These are phyloP conservation scores for Ogataea hybrid DNA, from an alignment of 1,139 yeast species.

Conservation along the genomic window DNA sequence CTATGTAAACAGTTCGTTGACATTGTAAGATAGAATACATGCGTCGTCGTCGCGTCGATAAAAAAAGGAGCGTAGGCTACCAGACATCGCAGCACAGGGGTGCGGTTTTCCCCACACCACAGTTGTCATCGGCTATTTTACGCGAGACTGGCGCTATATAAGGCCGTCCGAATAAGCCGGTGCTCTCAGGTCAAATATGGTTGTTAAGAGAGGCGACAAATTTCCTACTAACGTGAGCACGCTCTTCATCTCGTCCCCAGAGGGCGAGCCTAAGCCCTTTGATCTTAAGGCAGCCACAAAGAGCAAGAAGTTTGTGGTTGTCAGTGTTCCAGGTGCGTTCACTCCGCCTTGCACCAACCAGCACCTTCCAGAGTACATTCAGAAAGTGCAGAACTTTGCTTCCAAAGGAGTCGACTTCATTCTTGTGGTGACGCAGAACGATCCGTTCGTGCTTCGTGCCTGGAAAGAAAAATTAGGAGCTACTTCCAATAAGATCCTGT, in stretches of 20 bases:
- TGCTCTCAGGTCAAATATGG: constrained; percentile 7
- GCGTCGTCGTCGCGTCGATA: constrained; percentile 9
- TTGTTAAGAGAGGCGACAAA: constrained; percentile 30
- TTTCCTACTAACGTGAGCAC: constrained; percentile 50
- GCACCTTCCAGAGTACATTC: constrained; percentile 44
- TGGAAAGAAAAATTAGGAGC: constrained; percentile 45
- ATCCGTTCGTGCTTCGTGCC: constrained; percentile 41
- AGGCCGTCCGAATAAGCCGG: not conserved
- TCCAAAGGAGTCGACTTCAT: constrained; percentile 42
- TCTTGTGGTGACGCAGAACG: constrained; percentile 43
- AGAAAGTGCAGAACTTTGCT: constrained; percentile 37
- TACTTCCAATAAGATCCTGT: constrained; percentile 37
- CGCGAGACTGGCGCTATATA: constrained; percentile 1
- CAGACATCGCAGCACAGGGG: not conserved
- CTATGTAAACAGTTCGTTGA: constrained; percentile 48
- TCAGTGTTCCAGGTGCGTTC: constrained; percentile 48
- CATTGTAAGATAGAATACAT: constrained; percentile 2
- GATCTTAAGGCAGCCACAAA: constrained; percentile 47
- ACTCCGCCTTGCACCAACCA: constrained; percentile 47
- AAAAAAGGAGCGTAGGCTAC: not conserved
- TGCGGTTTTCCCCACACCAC: not conserved
- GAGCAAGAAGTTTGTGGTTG: constrained; percentile 37
- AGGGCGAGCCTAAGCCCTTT: constrained; percentile 47
- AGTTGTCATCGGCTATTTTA: not conserved
- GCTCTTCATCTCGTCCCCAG: constrained; percentile 52